Evolutionary conservation across 208 protist genomes (phyloP), one percentile per base, ranked within the genome.

Genomic region (Trypanosoma melophagium): DNA sequence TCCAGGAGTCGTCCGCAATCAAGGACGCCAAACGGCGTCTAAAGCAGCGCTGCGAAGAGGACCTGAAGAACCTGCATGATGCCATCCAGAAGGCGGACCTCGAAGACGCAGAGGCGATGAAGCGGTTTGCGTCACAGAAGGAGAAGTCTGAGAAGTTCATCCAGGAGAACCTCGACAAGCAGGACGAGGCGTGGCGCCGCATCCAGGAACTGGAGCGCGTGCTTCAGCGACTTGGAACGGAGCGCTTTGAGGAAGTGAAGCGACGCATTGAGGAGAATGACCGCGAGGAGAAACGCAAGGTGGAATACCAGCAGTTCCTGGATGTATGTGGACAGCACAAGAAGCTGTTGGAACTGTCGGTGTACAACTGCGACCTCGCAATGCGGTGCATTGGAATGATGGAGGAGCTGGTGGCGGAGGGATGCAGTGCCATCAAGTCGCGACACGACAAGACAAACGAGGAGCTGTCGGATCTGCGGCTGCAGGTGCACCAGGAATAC

Each of bases 291-390:
- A 88, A 86, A 72, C 77, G 79, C 41, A 86, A 86, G 66, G 84
- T 90, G 81, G 87, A 93, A 70, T 90, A 93, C 68, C 87, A 88
- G 71, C 87, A 93, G 87, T 88, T 93, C 74, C 81, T 93, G 58
- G 84, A 93, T 59, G 86, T 89, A 31, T 79, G 81, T 53, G 80
- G 81, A 35, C 81, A 87, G 69, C 83, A 92, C 66, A 87, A 92
- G 78, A 85, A 89, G 74, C 72, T 86, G 56, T 73, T 92, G 61
- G 86, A 92, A 76, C 79, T 92, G 66, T 83, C 86, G 13, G 83
- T 89, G 74, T 87, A 90, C 77, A 90, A 90, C 81, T 90, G 84
- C 70, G 84, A 90, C 69, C 70, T 90, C 47, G 74, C 78, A 57
- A 78, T 87, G 57, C 76, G 80, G 24, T 83, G 80, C 76, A 87